phyloP scores from a whole-genome alignment of 1,284 basidiomycete species.

The Cutaneotrichosporon sp. region DNA sequence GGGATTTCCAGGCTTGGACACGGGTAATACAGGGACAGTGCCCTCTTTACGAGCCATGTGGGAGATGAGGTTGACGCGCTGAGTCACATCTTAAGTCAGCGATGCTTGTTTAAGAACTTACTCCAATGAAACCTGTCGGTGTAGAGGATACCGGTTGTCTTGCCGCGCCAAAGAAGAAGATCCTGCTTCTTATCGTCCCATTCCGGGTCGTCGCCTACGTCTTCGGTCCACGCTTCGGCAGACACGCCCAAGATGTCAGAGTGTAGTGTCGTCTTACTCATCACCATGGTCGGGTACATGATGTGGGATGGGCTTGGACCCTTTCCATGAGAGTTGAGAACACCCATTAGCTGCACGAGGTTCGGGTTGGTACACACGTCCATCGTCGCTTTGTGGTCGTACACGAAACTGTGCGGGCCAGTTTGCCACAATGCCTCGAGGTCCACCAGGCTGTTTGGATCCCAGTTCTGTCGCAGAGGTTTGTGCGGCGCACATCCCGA shows the following conservation, averaged over 20 bases:
- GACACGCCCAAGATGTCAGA: conserved; percentile 63
- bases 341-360: conserved; percentile 60
- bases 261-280: conserved; percentile 61
- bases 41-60: conserved; percentile 51
- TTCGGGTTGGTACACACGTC: conserved; percentile 62
- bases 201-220: conserved; percentile 56
- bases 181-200: conserved; percentile 63
- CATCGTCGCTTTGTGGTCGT: conserved; percentile 57
- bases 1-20: conserved; percentile 31
- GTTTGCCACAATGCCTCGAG: conserved; percentile 39
- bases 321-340: conserved; percentile 56
- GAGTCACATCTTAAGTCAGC: conserved; percentile 51
- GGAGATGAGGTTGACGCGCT: conserved; percentile 54
- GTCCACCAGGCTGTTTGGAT: conserved; percentile 30
- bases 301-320: conserved; percentile 59
- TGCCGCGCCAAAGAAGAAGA: conserved; percentile 64
- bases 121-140: conserved; percentile 56
- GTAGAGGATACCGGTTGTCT: conserved; percentile 64
- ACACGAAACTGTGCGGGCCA: conserved; percentile 40
- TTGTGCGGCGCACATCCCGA: conserved; percentile 47
- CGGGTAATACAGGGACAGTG: conserved; percentile 48
- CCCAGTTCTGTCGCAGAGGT: conserved; percentile 38
- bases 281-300: conserved; percentile 60
- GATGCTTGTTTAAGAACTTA: conserved; percentile 22
- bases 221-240: conserved; percentile 53